Percentiles rank a stretch among this genome's conserved stretches.
phyloP scores from a whole-genome alignment of 768 basidiomycete species.

The Russula griseocarnosa region DNA sequence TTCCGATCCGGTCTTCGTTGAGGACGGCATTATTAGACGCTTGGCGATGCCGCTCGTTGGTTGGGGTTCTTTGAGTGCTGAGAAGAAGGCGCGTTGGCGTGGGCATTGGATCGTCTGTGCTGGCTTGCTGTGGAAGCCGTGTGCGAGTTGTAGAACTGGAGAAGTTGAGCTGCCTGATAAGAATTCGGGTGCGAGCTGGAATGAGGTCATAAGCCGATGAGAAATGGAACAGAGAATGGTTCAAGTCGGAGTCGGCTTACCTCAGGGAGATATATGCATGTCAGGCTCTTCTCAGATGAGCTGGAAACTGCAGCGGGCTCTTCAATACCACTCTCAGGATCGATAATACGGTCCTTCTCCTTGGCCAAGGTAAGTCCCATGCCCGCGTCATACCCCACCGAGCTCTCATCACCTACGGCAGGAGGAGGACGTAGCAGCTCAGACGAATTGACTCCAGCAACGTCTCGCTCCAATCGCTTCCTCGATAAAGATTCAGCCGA shows the following conservation, averaged over 20 bases:
- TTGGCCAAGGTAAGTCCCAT: background rate
- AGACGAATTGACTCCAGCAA: background rate
- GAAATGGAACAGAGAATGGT: background rate
- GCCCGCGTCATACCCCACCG: background rate
- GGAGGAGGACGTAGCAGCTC: constrained; percentile 10
- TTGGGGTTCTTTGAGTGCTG: constrained; percentile 15
- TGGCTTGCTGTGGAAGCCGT: constrained; percentile 25
- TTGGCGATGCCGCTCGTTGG: constrained; percentile 9
- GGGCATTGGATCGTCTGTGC: constrained; percentile 3
- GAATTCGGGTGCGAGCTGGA: constrained; percentile 25
- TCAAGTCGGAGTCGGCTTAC: background rate
- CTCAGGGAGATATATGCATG: constrained; percentile 25
- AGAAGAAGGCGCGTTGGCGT: constrained; percentile 21
- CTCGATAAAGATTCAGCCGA: constrained; percentile 22
- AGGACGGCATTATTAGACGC: constrained; percentile 1
- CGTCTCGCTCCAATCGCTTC: background rate
- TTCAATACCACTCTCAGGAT: background rate
- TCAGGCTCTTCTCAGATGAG: too few species aligned
- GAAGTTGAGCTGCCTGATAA: constrained; percentile 25
- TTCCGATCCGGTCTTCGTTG: background rate
- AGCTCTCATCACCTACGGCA: background rate
- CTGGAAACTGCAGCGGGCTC: too few species aligned
- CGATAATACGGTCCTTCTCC: constrained; percentile 7
- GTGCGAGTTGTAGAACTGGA: constrained; percentile 20
- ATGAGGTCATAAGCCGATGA: background rate